phyloP scores from a whole-genome alignment of 176 grass and related monocot genomes.

The Avena sativa region DNA sequence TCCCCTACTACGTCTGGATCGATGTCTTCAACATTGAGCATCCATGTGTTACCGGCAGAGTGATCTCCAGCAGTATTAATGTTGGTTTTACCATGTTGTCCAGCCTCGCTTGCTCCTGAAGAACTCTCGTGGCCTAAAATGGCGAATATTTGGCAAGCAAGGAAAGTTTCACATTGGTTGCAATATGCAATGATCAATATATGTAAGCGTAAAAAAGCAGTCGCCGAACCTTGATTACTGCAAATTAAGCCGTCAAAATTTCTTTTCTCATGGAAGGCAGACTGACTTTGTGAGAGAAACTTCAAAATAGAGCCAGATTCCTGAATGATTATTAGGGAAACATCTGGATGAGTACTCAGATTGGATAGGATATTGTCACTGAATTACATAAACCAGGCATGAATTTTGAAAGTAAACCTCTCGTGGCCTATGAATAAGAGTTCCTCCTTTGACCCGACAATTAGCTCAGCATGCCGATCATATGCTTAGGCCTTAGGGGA shows the following conservation, averaged over 20 bases:
- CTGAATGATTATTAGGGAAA: slow-evolving; percentile 38
- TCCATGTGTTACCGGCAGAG: slow-evolving; percentile 51
- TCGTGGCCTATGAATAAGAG: neutral
- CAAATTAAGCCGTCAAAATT: slow-evolving; percentile 31
- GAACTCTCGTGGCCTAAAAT: slow-evolving; percentile 35
- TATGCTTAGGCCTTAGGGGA: neutral
- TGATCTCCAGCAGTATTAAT: neutral
- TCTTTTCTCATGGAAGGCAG: slow-evolving; percentile 42
- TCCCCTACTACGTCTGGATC: slow-evolving; percentile 85
- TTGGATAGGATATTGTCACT: neutral
- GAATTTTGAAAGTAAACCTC: neutral
- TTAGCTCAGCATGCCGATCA: neutral
- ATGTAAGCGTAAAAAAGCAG: neutral
- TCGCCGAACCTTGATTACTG: slow-evolving; percentile 51
- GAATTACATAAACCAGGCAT: neutral
- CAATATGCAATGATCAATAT: neutral
- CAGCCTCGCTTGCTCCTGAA: slow-evolving; percentile 48
- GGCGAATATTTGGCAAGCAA: slow-evolving; percentile 22
- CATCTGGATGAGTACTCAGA: neutral
- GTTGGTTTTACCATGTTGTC: slow-evolving; percentile 17
- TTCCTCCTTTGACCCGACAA: neutral
- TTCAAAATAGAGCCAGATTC: slow-evolving; percentile 76
- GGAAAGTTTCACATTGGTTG: neutral
- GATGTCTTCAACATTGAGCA: slow-evolving; percentile 73
- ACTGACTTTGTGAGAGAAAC: slow-evolving; percentile 63